Evolutionary conservation across 108 stramenopile genomes (phyloP).

Genomic region (Skeletonema menzelii): DNA sequence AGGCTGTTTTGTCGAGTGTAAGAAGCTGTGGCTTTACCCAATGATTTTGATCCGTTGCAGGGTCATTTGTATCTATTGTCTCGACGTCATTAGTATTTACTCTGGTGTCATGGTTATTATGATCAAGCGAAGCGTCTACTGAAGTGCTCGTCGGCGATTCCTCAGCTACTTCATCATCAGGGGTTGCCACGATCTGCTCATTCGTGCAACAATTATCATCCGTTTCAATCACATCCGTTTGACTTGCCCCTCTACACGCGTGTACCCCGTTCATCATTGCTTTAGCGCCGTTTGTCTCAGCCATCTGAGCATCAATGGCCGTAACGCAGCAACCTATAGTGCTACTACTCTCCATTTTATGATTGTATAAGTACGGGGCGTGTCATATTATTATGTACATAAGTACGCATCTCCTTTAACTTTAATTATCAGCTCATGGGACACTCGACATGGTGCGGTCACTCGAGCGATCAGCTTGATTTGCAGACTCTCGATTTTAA

Average conservation of each 20-base stretch:
- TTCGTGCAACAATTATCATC: neutral
- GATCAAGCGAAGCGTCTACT: neutral
- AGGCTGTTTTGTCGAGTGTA: neutral
- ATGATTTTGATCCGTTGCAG: neutral
- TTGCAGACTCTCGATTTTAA: too few relatives aligned
- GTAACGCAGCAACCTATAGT: neutral
- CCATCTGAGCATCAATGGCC: neutral
- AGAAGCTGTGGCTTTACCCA: neutral
- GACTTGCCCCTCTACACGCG: neutral
- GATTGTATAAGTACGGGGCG: neutral
- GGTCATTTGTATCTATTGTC: neutral
- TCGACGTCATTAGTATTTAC: neutral
- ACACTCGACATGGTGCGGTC: too few relatives aligned
- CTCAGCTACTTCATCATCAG: too few relatives aligned
- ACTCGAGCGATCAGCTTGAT: too few relatives aligned
- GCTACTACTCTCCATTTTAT: neutral
- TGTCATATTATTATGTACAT: too few relatives aligned
- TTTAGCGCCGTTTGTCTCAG: neutral
- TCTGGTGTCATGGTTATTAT: neutral
- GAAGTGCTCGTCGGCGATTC: neutral
- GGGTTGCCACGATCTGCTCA: too few relatives aligned
- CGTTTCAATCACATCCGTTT: too few relatives aligned
- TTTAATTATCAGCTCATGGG: too few relatives aligned
- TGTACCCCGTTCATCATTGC: neutral
- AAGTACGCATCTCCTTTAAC: too few relatives aligned